These are phyloP conservation scores for Cyathus striatus DNA, from an alignment of 768 basidiomycete genomes.

Conservation along the genomic window DNA sequence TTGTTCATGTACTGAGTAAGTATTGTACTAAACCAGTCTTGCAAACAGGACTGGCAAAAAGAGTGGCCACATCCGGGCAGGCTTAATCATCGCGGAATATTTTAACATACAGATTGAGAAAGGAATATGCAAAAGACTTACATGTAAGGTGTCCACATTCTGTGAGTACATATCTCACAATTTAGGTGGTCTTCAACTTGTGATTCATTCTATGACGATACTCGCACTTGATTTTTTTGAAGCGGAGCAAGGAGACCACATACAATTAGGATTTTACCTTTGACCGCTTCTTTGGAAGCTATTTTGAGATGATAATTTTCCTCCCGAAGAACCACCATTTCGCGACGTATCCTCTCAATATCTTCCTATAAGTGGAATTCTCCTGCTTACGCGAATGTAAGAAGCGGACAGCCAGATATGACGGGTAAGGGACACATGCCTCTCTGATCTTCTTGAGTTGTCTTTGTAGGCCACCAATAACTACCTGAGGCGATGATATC, in stretches of 20 bases:
- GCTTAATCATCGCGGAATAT: slow-evolving; percentile 23
- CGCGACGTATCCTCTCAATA: background rate
- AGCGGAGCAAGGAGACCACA: background rate
- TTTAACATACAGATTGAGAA: slow-evolving; percentile 1
- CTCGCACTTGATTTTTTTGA: slow-evolving; percentile 2
- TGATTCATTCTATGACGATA: slow-evolving; percentile 26
- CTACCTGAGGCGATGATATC: slow-evolving; percentile 10
- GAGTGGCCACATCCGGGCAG: slow-evolving; percentile 66
- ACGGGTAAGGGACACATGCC: slow-evolving; percentile 20
- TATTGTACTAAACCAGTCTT: slow-evolving; percentile 46
- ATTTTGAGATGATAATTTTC: background rate
- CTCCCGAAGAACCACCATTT: background rate
- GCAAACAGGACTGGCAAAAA: slow-evolving; percentile 59
- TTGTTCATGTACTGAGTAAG: slow-evolving; percentile 42
- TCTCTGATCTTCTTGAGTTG: slow-evolving; percentile 39
- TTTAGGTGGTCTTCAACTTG: slow-evolving; percentile 47
- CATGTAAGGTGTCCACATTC: slow-evolving; percentile 68
- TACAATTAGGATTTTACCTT: slow-evolving; percentile 19
- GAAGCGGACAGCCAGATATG: no score
- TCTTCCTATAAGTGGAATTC: background rate
- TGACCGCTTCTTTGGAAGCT: slow-evolving; percentile 8
- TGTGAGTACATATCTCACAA: slow-evolving; percentile 61
- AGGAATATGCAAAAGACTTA: slow-evolving; percentile 27
- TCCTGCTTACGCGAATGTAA: slow-evolving; percentile 8
- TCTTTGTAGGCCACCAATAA: slow-evolving; percentile 27